Conservation (phyloP, 495 filamentous ascomycete genomes). For the Penicillium salamii region DNA sequence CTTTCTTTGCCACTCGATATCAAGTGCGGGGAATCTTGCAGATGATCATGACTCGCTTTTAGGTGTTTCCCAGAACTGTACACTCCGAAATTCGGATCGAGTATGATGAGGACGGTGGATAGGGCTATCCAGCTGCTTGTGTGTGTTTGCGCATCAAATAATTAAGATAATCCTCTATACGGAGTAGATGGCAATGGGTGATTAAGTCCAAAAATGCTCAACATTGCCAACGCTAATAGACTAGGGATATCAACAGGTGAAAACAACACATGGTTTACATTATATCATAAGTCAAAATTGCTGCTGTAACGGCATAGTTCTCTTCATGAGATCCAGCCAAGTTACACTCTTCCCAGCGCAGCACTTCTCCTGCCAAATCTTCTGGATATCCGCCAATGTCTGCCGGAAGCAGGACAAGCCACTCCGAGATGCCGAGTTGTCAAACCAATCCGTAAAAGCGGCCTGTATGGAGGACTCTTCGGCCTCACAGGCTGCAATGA, state of each 20-base stretch:
- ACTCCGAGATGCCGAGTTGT: constrained; percentile 13
- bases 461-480: constrained; percentile 18
- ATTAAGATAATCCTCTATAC: no score
- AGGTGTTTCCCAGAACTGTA: neutral
- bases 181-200: no score
- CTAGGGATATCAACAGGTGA: no score
- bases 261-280: neutral
- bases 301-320: constrained; percentile 1
- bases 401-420: constrained; percentile 17
- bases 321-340: constrained; percentile 22
- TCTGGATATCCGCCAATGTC: constrained; percentile 10
- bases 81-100: no score
- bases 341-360: constrained; percentile 12
- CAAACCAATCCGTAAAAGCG: constrained; percentile 26
- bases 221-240: no score
- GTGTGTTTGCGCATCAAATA: no score
- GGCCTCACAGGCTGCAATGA: constrained; percentile 30
- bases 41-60: neutral
- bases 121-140: no score
- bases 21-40: neutral
- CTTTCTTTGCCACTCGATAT: neutral
- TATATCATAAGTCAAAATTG: neutral
- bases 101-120: no score
- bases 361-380: constrained; percentile 19
- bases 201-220: no score